Evolutionary conservation across 345 rosid species (phyloP), one percentile per base, ranked within the genome.

Genomic region (Eucalyptus urophylla): DNA sequence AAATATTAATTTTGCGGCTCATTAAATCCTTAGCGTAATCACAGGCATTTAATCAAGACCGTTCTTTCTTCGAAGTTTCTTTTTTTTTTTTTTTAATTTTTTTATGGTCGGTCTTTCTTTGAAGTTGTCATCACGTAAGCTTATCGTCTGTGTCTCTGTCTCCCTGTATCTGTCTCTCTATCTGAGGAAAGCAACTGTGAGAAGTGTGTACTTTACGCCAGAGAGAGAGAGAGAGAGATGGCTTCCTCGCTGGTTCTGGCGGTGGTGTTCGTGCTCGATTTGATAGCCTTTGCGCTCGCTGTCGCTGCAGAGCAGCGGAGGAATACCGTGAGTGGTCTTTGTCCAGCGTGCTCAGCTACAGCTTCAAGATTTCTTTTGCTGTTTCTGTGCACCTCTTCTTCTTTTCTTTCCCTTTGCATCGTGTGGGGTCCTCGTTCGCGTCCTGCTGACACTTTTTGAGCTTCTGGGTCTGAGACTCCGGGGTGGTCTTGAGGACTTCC

Each of bases 271-370:
- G 90, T 95, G 80, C 49, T 97, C 92, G 96, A 96, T 95, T 91
- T 97, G 90, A 89, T 97, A 86, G 98, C 99, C 90, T 98, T 97
- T 91, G 96, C 92, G n/a, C 97, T 98, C 88, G 98, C 99, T 86
- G 97, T 98, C 87, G 99, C 98, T 89, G 99, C 99, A 86, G 99
- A 97, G 93, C 99, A 95, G 91, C 94, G 99, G 86, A 94, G 99
- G 91, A 95, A 93, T 90, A 93, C 97, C 88, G 97, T 98, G 88
- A 93, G 98, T 94, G 25, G 62, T 40, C 47, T 25, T 45, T 76
- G 27, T 76, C 14, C 83, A 37, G 8, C 13, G 5, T 76, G 47
- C 83, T 76, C 83, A 40, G 83, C 83, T 21, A 11, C 13, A 40
- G 27, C 14, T 11, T 40, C 13, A 10, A 17, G 25, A 19, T 86